Evolutionary conservation across 257 asterid species (phyloP), one percentile per base, ranked within the genome.

Genomic region (Solanum sitiens): DNA sequence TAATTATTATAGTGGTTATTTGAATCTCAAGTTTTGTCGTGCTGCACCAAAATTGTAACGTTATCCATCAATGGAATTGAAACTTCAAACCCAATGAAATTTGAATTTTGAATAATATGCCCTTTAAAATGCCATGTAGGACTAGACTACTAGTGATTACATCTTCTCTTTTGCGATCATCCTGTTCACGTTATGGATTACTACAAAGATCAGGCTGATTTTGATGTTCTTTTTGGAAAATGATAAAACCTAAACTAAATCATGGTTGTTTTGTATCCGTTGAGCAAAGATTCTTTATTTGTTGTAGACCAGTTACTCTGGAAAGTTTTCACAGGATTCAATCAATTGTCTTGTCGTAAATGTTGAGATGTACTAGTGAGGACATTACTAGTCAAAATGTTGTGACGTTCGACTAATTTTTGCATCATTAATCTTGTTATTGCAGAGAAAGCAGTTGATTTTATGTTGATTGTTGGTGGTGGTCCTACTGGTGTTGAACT

Each of bases 401-500:
- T 12, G 33, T 20, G 20, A 40, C 7, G 63, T 8, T 8, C 2
- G 9, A 42, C 63, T 44, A 33, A 77, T 44, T 25, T 8, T 32
- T 10, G 32, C 15, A 2, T 53, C 25, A 6, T 68, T 44, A 11
- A 44, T 25, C 4, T 70, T 21, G 40, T 89, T 39, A 30, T 87
- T 56, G 91, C 90, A 96, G 98, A 93, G 72, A 86, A 85, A 89
- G 92, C 91, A 4, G 94, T 96, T 21, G 85, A 82, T 45, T 92
- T 97, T 27, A 71, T 95, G n/a, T 83, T 95, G 93, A 92, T 95
- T 10, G 93, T 94, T 33, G 98, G 98, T 40, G 97, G 98, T 53
- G 96, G 98, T 20, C 97, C 98, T 18, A 89, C 92, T 25, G 99
- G 98, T 6, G 98, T 96, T n/a, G 99, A 96, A 79, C 94, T 96